A percentile compares a stretch with the other conserved stretches of the same genome.
Conservation (phyloP, 208 protist species). For the Leishmania major region DNA sequence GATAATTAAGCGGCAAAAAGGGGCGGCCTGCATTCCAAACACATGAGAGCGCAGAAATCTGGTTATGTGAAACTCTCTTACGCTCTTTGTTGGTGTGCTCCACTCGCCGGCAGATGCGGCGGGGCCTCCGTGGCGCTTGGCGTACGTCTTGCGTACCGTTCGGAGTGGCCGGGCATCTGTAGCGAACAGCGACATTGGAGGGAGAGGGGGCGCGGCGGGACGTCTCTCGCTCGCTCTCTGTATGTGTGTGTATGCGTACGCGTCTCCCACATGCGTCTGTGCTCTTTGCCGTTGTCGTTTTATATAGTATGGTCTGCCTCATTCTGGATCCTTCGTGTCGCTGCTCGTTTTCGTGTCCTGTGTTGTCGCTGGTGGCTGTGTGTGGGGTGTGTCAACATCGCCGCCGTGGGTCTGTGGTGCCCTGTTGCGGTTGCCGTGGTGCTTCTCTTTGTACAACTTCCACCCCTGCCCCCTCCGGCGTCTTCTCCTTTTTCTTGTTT, state of each 20-base stretch:
- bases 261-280: slow-evolving; percentile 5
- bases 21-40: not conserved
- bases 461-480: not conserved
- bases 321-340: not conserved
- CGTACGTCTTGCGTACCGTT: too few relatives aligned
- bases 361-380: not conserved
- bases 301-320: not conserved
- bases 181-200: not conserved
- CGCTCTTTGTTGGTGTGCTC: not conserved
- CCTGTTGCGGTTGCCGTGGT: not conserved
- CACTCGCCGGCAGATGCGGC: not conserved
- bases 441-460: not conserved
- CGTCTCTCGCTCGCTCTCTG: not conserved
- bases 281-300: slow-evolving; percentile 12
- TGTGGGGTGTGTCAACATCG: not conserved
- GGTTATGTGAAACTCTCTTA: not conserved
- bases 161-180: not conserved
- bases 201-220: not conserved
- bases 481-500: not conserved
- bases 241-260: slow-evolving; percentile 7
- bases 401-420: not conserved
- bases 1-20: slow-evolving; percentile 54
- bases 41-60: not conserved
- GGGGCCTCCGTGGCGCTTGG: not conserved
- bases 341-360: not conserved